These are phyloP conservation scores for Cyberlindnera mississippiensis DNA, from an alignment of 805 yeast species.

Conservation along the genomic window DNA sequence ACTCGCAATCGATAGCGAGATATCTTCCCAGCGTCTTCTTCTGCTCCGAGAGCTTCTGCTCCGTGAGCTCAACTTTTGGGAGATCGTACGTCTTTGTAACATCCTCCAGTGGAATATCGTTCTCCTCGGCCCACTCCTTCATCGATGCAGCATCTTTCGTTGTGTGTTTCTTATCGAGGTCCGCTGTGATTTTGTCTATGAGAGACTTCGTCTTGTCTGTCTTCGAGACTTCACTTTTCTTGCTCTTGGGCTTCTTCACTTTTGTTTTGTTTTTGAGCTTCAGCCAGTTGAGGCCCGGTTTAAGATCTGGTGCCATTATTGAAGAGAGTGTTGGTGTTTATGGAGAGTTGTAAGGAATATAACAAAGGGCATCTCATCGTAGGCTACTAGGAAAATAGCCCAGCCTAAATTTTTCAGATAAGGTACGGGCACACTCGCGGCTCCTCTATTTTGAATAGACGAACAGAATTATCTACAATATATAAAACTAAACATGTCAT, in stretches of 20 bases:
- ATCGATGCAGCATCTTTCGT: slow-evolving; percentile 5
- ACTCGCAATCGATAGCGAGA: slow-evolving; percentile 87
- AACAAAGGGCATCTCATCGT: no score
- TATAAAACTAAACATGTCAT: no score
- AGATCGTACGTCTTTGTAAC: slow-evolving; percentile 22
- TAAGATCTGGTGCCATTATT: slow-evolving; percentile 11
- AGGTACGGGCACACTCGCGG: slow-evolving; percentile 7
- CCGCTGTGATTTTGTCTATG: slow-evolving; percentile 15
- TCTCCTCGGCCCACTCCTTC: slow-evolving; percentile 27
- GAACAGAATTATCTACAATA: no score
- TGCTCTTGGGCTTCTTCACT: slow-evolving; percentile 2
- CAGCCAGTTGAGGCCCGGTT: slow-evolving; percentile 21
- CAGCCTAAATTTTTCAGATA: slow-evolving; percentile 8
- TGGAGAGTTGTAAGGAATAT: no score
- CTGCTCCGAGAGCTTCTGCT: slow-evolving; percentile 22
- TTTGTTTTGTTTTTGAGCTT: slow-evolving; percentile 18
- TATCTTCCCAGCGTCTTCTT: slow-evolving; percentile 61
- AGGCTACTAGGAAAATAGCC: neutral
- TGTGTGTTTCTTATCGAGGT: slow-evolving; percentile 13
- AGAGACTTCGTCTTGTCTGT: slow-evolving; percentile 14
- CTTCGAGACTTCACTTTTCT: neutral
- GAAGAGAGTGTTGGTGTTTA: no score
- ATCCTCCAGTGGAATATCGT: slow-evolving; percentile 25
- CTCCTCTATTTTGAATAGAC: no score
- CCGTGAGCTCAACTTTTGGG: slow-evolving; percentile 8